Evolutionary conservation across 2,329 filamentous ascomycete genomes (phyloP).

Genomic region (Davidsoniella eucalypti): DNA sequence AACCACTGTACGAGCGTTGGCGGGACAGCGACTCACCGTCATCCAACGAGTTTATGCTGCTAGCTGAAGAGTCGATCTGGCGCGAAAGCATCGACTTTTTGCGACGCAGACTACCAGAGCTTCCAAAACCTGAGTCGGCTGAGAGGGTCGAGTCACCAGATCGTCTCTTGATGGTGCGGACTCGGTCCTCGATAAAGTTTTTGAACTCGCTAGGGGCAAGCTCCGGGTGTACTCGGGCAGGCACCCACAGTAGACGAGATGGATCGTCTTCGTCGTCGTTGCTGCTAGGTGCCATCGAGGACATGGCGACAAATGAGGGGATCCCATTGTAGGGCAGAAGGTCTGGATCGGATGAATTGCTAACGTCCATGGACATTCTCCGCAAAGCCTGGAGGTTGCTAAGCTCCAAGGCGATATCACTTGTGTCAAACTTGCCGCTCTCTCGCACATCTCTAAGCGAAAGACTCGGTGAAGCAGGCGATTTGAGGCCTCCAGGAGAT

Average conservation of each 20-base stretch:
- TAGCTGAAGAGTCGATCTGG: conserved; percentile 63
- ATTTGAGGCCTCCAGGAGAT: conserved; percentile 16
- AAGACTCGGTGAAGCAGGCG: conserved; percentile 34
- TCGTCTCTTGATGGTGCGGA: conserved; percentile 73
- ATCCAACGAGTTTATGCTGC: conserved; percentile 53
- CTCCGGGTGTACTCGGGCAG: conserved; percentile 84
- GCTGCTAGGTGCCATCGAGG: conserved; percentile 53
- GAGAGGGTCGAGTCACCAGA: conserved; percentile 57
- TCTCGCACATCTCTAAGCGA: conserved; percentile 37
- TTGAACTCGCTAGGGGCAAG: conserved; percentile 93
- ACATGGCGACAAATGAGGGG: conserved; percentile 46
- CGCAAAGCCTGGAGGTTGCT: conserved; percentile 82
- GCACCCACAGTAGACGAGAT: conserved; percentile 86
- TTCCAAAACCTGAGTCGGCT: conserved; percentile 27
- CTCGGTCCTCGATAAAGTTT: conserved; percentile 83
- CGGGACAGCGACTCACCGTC: conserved; percentile 66
- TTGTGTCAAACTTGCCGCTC: conserved; percentile 69
- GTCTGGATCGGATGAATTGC: conserved; percentile 55
- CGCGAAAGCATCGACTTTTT: conserved; percentile 94
- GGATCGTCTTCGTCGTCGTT: conserved; percentile 75
- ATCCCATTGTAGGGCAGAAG: conserved; percentile 54
- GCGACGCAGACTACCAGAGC: conserved; percentile 46
- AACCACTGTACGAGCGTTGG: conserved; percentile 38
- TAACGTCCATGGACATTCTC: conserved; percentile 88
- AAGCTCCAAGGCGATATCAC: conserved; percentile 77